These are phyloP conservation scores for Gossypium trilobum DNA, from an alignment of 441 rosid species.

Conservation along the genomic window DNA sequence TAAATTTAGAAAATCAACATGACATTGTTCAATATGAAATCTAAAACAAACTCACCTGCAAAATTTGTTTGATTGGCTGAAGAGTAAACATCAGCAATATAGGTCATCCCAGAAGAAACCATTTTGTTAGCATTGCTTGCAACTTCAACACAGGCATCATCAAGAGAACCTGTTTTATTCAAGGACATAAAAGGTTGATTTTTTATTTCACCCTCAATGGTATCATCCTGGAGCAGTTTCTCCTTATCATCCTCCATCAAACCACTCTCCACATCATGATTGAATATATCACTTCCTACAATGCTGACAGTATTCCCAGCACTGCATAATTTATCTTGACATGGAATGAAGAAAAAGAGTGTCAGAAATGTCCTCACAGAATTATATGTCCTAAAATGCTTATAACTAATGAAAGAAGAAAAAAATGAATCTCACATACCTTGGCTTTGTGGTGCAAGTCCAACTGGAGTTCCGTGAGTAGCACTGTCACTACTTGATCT, in stretches of 20 bases:
- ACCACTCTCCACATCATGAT: not conserved
- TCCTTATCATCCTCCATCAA: constrained; percentile 6
- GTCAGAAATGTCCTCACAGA: not conserved
- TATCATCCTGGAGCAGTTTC: not conserved
- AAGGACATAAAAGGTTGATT: not conserved
- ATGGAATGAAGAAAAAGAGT: not conserved
- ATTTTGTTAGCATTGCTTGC: constrained; percentile 1
- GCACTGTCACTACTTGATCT: not conserved
- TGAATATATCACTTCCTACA: not conserved
- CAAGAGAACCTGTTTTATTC: not conserved
- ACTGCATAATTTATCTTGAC: constrained; percentile 6
- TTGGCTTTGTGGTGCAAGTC: constrained; percentile 8
- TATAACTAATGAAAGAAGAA: not conserved
- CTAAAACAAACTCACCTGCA: constrained; percentile 1
- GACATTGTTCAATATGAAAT: not conserved
- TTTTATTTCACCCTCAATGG: not conserved
- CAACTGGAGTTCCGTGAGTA: not conserved
- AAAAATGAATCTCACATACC: constrained; percentile 1
- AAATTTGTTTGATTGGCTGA: not conserved
- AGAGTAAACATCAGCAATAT: constrained; percentile 6
- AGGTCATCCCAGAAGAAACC: not conserved
- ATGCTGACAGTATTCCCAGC: constrained; percentile 5
- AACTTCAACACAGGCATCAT: constrained; percentile 4
- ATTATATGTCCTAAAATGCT: not conserved
- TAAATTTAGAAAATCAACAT: not conserved